Evolutionary conservation across 306 rosid genomes (phyloP).

Genomic region (Alnus rubra): DNA sequence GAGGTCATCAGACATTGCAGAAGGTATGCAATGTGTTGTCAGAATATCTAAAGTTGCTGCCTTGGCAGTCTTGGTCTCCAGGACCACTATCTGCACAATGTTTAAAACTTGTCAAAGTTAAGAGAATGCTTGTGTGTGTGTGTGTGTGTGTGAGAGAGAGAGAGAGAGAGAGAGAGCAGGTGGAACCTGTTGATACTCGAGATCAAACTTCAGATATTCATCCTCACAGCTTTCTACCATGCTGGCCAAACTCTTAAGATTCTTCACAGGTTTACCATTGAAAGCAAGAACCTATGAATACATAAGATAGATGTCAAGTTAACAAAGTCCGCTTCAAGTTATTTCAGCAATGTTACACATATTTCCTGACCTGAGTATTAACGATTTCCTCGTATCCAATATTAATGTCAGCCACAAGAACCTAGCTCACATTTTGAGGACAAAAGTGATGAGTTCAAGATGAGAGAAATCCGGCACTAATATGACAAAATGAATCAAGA

Average conservation of each 20-base stretch:
- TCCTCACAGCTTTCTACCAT: slow-evolving; percentile 87
- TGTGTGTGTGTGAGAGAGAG: background rate
- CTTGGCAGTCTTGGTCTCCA: slow-evolving; percentile 57
- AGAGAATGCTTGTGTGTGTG: background rate
- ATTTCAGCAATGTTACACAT: background rate
- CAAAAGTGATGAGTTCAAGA: slow-evolving; percentile 17
- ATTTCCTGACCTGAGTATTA: slow-evolving; percentile 75
- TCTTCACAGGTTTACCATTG: slow-evolving; percentile 86
- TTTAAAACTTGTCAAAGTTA: background rate
- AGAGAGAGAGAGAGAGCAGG: background rate
- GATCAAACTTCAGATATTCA: slow-evolving; percentile 73
- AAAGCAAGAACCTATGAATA: slow-evolving; percentile 69
- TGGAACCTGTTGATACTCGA: slow-evolving; percentile 88
- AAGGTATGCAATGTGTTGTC: slow-evolving; percentile 69
- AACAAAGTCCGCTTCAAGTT: background rate
- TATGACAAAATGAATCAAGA: background rate
- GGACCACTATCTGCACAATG: slow-evolving; percentile 54
- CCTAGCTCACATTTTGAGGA: slow-evolving; percentile 50
- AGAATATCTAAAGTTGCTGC: slow-evolving; percentile 65
- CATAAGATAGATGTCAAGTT: slow-evolving; percentile 15
- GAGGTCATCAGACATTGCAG: slow-evolving; percentile 72
- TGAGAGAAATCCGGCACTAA: slow-evolving; percentile 5
- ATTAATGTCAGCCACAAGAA: slow-evolving; percentile 92
- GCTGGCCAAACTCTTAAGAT: slow-evolving; percentile 77
- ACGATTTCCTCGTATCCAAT: slow-evolving; percentile 94